These are phyloP conservation scores for Turnera subulata DNA, from an alignment of 345 rosid genomes.

Conservation along the genomic window DNA sequence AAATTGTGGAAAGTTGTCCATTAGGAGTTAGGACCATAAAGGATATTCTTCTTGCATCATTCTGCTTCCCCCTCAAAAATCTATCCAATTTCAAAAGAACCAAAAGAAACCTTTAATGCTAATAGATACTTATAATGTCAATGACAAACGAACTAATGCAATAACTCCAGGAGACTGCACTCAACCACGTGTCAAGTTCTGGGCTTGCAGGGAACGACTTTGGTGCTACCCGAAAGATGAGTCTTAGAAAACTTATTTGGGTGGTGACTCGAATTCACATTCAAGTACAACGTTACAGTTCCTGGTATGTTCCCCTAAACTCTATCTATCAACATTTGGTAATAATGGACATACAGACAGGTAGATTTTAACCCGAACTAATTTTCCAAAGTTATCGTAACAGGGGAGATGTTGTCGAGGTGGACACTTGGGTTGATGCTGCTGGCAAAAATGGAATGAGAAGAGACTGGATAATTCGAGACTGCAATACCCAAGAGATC, in stretches of 20 bases:
- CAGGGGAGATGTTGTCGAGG: conserved; percentile 29
- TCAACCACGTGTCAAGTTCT: conserved; percentile 24
- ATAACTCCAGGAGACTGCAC: conserved; percentile 17
- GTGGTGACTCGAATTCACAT: conserved; percentile 26
- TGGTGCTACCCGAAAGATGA: conserved; percentile 24
- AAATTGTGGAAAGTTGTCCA: no score
- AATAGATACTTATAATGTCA: no score
- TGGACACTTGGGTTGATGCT: conserved; percentile 28
- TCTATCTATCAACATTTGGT: not conserved
- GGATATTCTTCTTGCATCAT: no score
- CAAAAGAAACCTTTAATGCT: no score
- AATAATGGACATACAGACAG: no score
- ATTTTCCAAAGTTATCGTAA: not conserved
- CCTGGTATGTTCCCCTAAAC: conserved; percentile 10
- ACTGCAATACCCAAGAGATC: conserved; percentile 20
- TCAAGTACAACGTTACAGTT: conserved; percentile 22
- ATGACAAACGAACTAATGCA: no score
- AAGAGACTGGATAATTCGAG: conserved; percentile 25
- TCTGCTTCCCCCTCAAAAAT: no score
- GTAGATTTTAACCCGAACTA: no score
- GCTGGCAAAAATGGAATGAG: conserved; percentile 25
- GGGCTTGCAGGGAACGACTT: conserved; percentile 19
- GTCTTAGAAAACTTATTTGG: conserved; percentile 21
- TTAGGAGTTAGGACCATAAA: no score
- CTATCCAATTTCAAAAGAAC: no score